phyloP scores from a whole-genome alignment of 1,284 basidiomycete genomes.

The Papiliotrema nemorosa region DNA sequence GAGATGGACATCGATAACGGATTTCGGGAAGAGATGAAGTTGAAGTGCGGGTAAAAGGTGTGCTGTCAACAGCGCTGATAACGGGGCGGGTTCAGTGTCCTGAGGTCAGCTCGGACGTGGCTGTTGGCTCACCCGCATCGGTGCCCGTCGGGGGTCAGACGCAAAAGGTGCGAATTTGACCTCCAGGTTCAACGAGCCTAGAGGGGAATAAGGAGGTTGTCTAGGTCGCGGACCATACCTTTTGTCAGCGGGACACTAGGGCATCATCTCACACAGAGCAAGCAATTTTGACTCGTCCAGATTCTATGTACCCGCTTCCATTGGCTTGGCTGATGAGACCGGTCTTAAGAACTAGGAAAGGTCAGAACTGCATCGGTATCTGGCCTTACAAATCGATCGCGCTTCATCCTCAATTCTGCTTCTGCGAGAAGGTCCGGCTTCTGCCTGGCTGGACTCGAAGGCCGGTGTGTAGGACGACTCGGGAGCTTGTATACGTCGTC shows the following conservation, averaged over 20 bases:
- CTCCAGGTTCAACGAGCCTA: constrained; percentile 86
- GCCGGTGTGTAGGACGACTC: constrained; percentile 69
- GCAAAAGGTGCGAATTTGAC: constrained; percentile 96
- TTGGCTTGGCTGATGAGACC: constrained; percentile 89
- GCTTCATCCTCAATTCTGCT: constrained; percentile 62
- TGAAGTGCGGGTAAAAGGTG: constrained; percentile 80
- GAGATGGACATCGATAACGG: constrained; percentile 86
- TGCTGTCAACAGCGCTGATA: constrained; percentile 79
- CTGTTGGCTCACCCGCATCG: constrained; percentile 67
- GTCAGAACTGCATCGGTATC: neutral
- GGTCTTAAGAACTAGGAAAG: constrained; percentile 69
- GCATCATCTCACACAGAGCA: constrained; percentile 75
- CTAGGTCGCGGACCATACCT: constrained; percentile 86
- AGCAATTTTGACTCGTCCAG: constrained; percentile 78
- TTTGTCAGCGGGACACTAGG: neutral
- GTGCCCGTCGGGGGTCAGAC: constrained; percentile 67
- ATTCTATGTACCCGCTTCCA: constrained; percentile 93
- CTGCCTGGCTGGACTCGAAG: constrained; percentile 54
- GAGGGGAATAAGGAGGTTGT: constrained; percentile 66
- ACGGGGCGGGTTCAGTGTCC: constrained; percentile 88
- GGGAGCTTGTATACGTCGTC: constrained; percentile 81
- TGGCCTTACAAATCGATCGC: constrained; percentile 58
- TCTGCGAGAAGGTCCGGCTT: constrained; percentile 43
- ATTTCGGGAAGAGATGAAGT: constrained; percentile 87
- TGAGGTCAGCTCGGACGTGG: constrained; percentile 41